Evolutionary conservation across 2,329 filamentous ascomycete species (phyloP).

Genomic region (Phoma herbarum): DNA sequence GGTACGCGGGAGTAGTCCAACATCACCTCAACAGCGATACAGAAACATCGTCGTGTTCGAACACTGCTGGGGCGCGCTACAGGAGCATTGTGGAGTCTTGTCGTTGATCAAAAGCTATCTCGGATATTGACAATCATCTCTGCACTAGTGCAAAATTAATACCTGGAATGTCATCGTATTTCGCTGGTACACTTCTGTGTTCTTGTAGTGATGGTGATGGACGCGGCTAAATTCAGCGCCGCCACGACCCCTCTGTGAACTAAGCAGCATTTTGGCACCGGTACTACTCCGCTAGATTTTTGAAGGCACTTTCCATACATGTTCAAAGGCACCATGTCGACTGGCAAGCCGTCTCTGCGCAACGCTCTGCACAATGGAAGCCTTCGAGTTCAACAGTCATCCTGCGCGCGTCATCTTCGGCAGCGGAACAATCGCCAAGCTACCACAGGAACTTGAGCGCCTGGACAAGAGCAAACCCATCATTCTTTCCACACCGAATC

Average conservation of each 20-base stretch:
- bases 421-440: not conserved
- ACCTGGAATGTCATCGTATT: not conserved
- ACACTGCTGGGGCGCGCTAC: not conserved
- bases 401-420: not conserved
- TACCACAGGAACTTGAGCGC: not conserved
- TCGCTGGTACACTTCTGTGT: not conserved
- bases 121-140: not conserved
- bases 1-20: too few species aligned
- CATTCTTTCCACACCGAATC: not conserved
- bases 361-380: not conserved
- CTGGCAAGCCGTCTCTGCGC: not conserved
- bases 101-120: not conserved
- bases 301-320: not conserved
- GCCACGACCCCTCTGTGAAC: not conserved
- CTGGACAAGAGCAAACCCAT: not conserved
- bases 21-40: not conserved
- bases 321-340: not conserved
- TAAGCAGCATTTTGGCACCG: not conserved
- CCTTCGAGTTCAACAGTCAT: not conserved
- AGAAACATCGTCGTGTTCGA: not conserved
- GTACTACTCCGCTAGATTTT: not conserved
- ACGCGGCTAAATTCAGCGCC: not conserved
- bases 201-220: not conserved
- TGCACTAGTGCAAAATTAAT: not conserved
- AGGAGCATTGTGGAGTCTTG: not conserved